Evolutionary conservation across 768 basidiomycete genomes (phyloP).

Genomic region (Podaxis sp.): DNA sequence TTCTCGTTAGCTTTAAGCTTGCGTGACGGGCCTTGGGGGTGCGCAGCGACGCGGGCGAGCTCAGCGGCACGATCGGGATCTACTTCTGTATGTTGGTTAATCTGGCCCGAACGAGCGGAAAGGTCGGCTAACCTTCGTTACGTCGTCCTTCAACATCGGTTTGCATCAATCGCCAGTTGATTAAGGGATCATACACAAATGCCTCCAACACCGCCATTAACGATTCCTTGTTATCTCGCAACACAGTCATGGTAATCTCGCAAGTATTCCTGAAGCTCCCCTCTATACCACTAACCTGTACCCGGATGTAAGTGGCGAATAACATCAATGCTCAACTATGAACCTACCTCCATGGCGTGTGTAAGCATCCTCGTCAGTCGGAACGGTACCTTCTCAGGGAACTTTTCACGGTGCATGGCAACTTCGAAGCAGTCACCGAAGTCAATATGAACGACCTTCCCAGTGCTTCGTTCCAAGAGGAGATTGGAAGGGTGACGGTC

Average conservation of each 20-base stretch:
- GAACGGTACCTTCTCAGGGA: slow-evolving; percentile 98
- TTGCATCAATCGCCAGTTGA: slow-evolving; percentile 95
- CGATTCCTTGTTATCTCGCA: slow-evolving; percentile 98
- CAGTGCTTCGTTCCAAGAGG: slow-evolving; percentile 85
- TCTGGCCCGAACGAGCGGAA: not conserved
- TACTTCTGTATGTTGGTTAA: slow-evolving; percentile 38
- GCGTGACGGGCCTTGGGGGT: slow-evolving; percentile 78
- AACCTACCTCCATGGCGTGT: slow-evolving; percentile 93
- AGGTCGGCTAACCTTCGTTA: slow-evolving; percentile 52
- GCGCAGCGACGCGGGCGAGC: slow-evolving; percentile 63
- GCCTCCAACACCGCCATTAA: slow-evolving; percentile 98
- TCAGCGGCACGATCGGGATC: slow-evolving; percentile 60
- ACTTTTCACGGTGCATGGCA: slow-evolving; percentile 97
- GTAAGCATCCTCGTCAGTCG: slow-evolving; percentile 97
- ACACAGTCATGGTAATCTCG: slow-evolving; percentile 96
- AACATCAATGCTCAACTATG: not conserved
- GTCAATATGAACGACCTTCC: slow-evolving; percentile 96
- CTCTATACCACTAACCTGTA: slow-evolving; percentile 93
- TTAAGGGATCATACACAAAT: slow-evolving; percentile 97
- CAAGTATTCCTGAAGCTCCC: slow-evolving; percentile 95
- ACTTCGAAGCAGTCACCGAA: slow-evolving; percentile 99
- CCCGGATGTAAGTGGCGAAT: slow-evolving; percentile 16
- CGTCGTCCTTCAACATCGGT: slow-evolving; percentile 74
- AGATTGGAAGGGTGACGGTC: slow-evolving; percentile 97
- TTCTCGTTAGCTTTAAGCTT: slow-evolving; percentile 91